Conservation (phyloP, 805 yeast species). For the Saccharomycopsis schoenii region DNA sequence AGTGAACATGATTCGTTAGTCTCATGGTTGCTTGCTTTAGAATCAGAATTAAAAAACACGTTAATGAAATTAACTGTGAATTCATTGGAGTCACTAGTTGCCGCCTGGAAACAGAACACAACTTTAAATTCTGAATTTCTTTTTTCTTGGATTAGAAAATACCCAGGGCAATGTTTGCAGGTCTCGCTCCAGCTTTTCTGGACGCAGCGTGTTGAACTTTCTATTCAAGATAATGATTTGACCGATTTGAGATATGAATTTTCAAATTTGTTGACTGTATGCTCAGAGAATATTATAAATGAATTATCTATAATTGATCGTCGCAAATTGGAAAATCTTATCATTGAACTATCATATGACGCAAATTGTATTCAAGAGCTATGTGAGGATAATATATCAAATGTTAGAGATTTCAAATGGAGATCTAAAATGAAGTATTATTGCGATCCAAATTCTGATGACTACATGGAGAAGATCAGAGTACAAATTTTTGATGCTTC, state of each 20-base stretch:
- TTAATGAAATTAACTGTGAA: constrained; percentile 33
- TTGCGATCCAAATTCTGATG: constrained; percentile 23
- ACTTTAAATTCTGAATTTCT: constrained; percentile 19
- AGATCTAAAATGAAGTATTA: constrained; percentile 42
- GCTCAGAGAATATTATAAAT: constrained; percentile 27
- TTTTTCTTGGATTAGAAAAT: constrained; percentile 27
- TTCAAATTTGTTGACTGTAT: constrained; percentile 18
- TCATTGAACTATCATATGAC: constrained; percentile 60
- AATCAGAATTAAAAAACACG: constrained; percentile 39
- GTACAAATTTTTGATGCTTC: constrained; percentile 44
- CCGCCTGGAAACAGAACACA: constrained; percentile 9
- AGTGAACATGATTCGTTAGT: constrained; percentile 34
- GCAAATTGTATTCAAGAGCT: constrained; percentile 29
- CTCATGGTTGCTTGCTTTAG: constrained; percentile 57
- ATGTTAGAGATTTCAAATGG: constrained; percentile 34
- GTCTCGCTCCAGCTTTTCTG: constrained; percentile 49
- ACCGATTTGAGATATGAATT: constrained; percentile 3
- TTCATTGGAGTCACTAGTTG: constrained; percentile 14
- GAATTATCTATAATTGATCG: constrained; percentile 26
- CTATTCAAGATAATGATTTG: background rate
- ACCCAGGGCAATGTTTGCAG: constrained; percentile 48
- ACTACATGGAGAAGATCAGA: constrained; percentile 28
- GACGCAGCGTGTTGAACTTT: constrained; percentile 35
- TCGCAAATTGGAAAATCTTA: constrained; percentile 45
- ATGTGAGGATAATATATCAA: constrained; percentile 10